These are phyloP conservation scores for Chlorella sp. DNA, from an alignment of 139 green algal genomes.

Conservation along the genomic window DNA sequence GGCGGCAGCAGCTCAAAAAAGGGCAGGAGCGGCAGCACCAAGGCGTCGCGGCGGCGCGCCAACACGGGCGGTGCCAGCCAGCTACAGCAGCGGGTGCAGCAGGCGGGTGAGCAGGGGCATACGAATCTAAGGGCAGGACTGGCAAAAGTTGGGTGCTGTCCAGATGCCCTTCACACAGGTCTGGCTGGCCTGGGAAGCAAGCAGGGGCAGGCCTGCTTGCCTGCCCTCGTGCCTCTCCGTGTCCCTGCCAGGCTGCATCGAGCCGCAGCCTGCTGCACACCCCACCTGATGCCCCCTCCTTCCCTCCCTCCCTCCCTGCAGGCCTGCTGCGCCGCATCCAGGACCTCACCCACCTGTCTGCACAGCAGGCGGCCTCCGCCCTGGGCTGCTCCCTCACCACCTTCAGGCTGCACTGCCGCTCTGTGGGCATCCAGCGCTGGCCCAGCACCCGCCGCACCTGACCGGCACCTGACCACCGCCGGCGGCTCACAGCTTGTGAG, in stretches of 20 bases:
- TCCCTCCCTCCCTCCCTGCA: neutral
- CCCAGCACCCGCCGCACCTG: neutral
- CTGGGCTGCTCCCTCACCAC: neutral
- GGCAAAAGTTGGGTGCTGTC: too few species aligned
- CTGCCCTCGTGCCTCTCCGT: too few species aligned
- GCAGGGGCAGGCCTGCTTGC: neutral
- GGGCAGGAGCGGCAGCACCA: neutral
- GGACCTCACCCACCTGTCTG: neutral
- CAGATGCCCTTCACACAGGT: too few species aligned
- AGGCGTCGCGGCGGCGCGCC: neutral
- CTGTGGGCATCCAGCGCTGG: conserved; percentile 15
- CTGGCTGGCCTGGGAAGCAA: too few species aligned
- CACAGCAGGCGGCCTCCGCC: neutral
- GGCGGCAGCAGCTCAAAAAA: neutral
- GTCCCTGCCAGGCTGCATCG: too few species aligned
- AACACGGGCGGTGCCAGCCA: neutral
- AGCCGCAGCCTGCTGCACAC: too few species aligned
- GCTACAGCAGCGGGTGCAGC: neutral
- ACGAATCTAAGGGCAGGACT: too few species aligned
- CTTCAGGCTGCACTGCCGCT: conserved; percentile 10
- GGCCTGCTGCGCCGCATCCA: neutral
- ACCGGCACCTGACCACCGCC: neutral
- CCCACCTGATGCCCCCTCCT: neutral
- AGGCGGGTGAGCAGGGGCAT: neutral
- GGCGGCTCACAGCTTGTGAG: neutral